Evolutionary conservation across 805 yeast genomes (phyloP), one percentile per base, ranked within the genome.

Genomic region (Kockiozyma suomiensis): DNA sequence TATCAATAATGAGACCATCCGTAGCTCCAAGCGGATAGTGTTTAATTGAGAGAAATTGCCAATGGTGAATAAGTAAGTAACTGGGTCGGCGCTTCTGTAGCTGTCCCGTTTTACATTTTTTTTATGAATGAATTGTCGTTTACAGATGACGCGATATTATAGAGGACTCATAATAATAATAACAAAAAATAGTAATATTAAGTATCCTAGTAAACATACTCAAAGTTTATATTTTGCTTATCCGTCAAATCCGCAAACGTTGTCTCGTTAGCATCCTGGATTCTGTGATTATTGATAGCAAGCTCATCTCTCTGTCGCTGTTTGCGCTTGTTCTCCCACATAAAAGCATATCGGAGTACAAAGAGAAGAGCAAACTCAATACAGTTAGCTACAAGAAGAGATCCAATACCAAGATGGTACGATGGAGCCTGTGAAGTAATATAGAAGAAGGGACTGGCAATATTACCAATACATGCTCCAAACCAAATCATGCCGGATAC

Each of bases 391-490:
- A 49, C 53, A 19, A 30, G 17, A 21, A 49, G 21, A 7, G 53
- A 32, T 6, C 37, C 13, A 33, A 21, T 49, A 7, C 42, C 53
- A 10, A 35, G 43, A 13, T 21, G 26, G 25, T 49, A 49, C 19
- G 43, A 19, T 33, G 88, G 88, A 12, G 81, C 78, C 57, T 81
- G 78, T 15, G 75, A 65, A 0, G 76, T 76, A 61, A 81, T 78
- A 72, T 85, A 85, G 66, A 84, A 73, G 66, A 85, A 87, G 2
- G 90, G 88, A 0, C 88, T 88, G 49, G 83, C 80, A 40, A 87
- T 75, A 70, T 86, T 84, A 13, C 90, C 88, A 45, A 83, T 80
- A 42, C 88, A 83, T 70, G 85, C 87, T 4, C 83, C 86, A 60
- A 86, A 78, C 71, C 87, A 78, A 50, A 80, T 80, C 37, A 84